Evolutionary conservation across 2,329 filamentous ascomycete genomes (phyloP).

Genomic region (Xylaria sp.): DNA sequence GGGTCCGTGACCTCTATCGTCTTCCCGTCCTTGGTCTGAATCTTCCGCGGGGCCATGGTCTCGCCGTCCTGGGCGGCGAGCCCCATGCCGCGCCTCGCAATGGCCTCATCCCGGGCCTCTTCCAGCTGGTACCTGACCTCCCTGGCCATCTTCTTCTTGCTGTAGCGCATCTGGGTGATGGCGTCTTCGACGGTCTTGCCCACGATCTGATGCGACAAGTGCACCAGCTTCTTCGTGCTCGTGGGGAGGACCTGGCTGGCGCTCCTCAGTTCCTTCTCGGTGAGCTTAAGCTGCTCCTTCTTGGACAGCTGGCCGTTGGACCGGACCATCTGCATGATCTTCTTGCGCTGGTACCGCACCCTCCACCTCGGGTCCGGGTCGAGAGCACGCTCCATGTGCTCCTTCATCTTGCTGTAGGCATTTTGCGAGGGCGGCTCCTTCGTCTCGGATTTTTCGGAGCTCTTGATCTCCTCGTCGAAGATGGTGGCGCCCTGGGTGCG

Average conservation of each 20-base stretch:
- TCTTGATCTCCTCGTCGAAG: constrained; percentile 68
- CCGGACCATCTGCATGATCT: constrained; percentile 80
- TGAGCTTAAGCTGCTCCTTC: constrained; percentile 73
- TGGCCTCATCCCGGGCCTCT: constrained; percentile 81
- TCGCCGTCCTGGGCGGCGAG: constrained; percentile 62
- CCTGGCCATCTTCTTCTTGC: constrained; percentile 88
- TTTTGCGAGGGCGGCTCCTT: constrained; percentile 27
- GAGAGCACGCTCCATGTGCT: constrained; percentile 70
- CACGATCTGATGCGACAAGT: constrained; percentile 85
- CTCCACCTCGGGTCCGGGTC: constrained; percentile 81
- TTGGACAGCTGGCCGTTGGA: constrained; percentile 74
- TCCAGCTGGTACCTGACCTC: constrained; percentile 84
- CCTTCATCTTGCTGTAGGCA: constrained; percentile 57
- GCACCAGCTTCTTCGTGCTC: constrained; percentile 89
- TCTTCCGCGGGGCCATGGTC: constrained; percentile 60
- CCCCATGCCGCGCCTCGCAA: constrained; percentile 87
- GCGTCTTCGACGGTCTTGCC: constrained; percentile 96
- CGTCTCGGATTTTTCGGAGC: constrained; percentile 12
- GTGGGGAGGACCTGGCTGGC: constrained; percentile 83
- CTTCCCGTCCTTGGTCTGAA: constrained; percentile 80
- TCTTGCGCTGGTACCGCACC: constrained; percentile 82
- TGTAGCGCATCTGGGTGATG: constrained; percentile 93
- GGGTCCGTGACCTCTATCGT: constrained; percentile 77
- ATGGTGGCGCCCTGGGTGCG: constrained; percentile 66
- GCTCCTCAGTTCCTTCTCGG: constrained; percentile 64